Evolutionary conservation across 1,139 yeast species (phyloP), one percentile per base, ranked within the genome.

Genomic region (Blastobotrys aristatus): DNA sequence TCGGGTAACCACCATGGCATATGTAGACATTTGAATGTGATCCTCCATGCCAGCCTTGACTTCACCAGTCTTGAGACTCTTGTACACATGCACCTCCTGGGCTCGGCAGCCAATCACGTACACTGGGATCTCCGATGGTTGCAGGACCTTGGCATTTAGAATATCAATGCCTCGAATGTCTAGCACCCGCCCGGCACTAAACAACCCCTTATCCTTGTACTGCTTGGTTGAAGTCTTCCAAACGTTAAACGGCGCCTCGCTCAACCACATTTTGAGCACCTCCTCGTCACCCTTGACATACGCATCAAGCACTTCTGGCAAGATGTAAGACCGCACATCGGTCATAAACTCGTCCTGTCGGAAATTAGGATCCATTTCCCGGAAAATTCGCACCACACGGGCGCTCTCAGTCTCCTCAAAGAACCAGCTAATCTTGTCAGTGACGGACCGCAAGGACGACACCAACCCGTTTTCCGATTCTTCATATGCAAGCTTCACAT

Each of bases 341-440:
- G 77, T 80, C 57, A 84, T 79, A 72, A 94, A 92, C 55, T 77
- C 82, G 50, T 89, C 92, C 57, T 80, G 76, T 56, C 80, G 81
- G 73, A 92, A 94, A 32, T 79, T 73, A 46, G 98, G 96, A 68
- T 94, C 99, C 78, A 92, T 82, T 63, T 82, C 78, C 69, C 80
- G 85, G 71, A 94, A 88, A 65, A 84, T 82, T 57, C 84, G 82
- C 54, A 87, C 75, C 24, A 90, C 98, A 66, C 85, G 84, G 29
- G 96, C 97, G 56, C 88, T 82, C 70, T 94, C 99, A 38, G 97
- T 94, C 70, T 94, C 99, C 22, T 94, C 92, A 63, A 94, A 92
- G 60, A 88, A 79, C 3, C 95, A 89, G 45, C 95, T 84, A 48
- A 92, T 72, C 62, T 87, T 85, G 63, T 84, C 90, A 36, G 85